Evolutionary conservation across 2,329 filamentous ascomycete species (phyloP).

Genomic region (Parafenestella ontariensis): DNA sequence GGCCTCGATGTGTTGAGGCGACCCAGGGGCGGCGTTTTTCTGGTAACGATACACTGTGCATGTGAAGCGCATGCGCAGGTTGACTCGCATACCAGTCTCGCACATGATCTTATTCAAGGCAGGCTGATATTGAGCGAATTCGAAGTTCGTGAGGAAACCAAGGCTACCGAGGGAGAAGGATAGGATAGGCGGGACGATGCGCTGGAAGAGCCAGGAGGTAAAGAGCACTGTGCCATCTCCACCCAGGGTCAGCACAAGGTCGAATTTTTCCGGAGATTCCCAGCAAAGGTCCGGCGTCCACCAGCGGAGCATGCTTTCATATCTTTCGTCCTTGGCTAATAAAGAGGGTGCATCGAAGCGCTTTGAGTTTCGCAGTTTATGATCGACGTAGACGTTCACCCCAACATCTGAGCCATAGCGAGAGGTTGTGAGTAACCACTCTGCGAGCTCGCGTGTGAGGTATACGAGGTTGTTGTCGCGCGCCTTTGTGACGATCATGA

Average conservation of each 20-base stretch:
- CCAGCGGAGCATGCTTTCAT: slow-evolving; percentile 85
- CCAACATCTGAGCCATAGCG: slow-evolving; percentile 89
- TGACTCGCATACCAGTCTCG: slow-evolving; percentile 94
- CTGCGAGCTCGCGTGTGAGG: slow-evolving; percentile 83
- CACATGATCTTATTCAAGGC: slow-evolving; percentile 92
- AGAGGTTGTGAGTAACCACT: slow-evolving; percentile 87
- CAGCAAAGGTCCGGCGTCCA: slow-evolving; percentile 98
- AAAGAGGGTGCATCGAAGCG: slow-evolving; percentile 82
- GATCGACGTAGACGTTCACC: slow-evolving; percentile 97
- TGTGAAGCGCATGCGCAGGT: slow-evolving; percentile 97
- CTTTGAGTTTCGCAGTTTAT: slow-evolving; percentile 86
- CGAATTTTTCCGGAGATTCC: slow-evolving; percentile 91
- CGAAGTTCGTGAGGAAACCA: slow-evolving; percentile 87
- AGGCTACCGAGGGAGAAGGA: slow-evolving; percentile 85
- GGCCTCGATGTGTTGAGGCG: slow-evolving; percentile 76
- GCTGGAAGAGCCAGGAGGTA: slow-evolving; percentile 91
- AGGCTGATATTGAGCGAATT: slow-evolving; percentile 85
- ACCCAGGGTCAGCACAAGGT: slow-evolving; percentile 87
- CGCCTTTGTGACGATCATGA: slow-evolving; percentile 99
- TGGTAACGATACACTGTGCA: slow-evolving; percentile 88
- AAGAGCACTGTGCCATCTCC: slow-evolving; percentile 88
- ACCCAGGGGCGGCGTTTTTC: slow-evolving; percentile 52
- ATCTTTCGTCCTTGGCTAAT: slow-evolving; percentile 75
- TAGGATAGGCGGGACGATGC: slow-evolving; percentile 82
- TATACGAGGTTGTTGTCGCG: slow-evolving; percentile 92